Evolutionary conservation across 306 rosid species (phyloP), one percentile per base, ranked within the genome.

Genomic region (Abrus precatorius): DNA sequence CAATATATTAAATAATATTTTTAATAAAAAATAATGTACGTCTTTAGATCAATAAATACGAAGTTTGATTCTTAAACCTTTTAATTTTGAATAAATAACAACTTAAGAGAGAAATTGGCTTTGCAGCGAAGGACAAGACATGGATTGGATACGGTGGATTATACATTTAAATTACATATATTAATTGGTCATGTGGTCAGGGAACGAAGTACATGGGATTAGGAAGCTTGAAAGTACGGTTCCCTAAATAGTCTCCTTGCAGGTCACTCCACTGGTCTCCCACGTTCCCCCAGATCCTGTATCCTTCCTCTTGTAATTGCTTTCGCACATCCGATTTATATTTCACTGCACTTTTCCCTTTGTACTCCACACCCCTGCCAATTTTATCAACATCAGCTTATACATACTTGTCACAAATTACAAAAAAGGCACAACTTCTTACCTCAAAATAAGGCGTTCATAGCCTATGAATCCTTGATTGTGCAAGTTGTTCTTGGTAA

Each of bases 131-230:
- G 20, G 20, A 20, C 20, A 20, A 20, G 20, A 20, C 20, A 20
- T 20, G 20, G 20, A 20, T 20, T 20, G 20, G 20, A 20, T 20
- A 20, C 20, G 20, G 0, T 20, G 20, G 20, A 20, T 20, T 20
- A 20, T 20, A 20, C 20, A 20, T 20, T 20, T 20, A 20, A 20
- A 20, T 20, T 20, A 20, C 20, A 20, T 20, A 20, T 20, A 20
- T 20, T 20, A 20, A 20, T 20, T 20, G 20, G 20, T 20, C 20
- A 20, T 20, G 0, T 43, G 8, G 41, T 67, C 83, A 94, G 59
- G 95, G 94, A 70, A 94, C 97, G 85, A 84, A 94, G 71, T 94
- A 94, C 98, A 94, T 92, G 20, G 98, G 98, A 90, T 94, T 94
- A 3, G 98, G 98, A 61, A 94, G 86, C 88, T 94, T 94, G 69